Evolutionary conservation across 2,329 filamentous ascomycete species (phyloP), one percentile per base, ranked within the genome.

Genomic region (Sordariomycetes sp.): DNA sequence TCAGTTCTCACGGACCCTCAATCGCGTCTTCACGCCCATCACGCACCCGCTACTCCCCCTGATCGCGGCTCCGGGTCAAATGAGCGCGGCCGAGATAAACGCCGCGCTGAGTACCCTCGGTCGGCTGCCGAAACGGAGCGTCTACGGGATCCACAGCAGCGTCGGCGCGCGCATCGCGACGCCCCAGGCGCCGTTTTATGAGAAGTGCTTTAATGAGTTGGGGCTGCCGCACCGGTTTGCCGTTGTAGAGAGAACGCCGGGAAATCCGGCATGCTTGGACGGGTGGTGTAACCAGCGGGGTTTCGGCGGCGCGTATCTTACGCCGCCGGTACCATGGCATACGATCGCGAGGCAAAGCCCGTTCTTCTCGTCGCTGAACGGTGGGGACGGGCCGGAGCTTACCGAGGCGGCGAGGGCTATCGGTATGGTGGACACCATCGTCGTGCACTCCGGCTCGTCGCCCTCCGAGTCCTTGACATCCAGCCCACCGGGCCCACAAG

Each of bases 81-180:
- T 95, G 72, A 91, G 87, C 62, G 87, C 88, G 1, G 86, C 89
- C 17, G 87, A 94, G 70, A 94, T 94, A 69, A 94, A 95, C 65
- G 80, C 82, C 53, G 86, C 87, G 3, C 72, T 94, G 34, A 83
- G 89, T 57, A 83, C 87, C 59, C 84, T 95, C 68, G 89, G 89
- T 2, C 87, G 91, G 64, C 77, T 94, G 55, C 87, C 87, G 1
- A 89, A 86, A 69, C 87, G 85, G 64, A 85, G 84, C 63, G 84
- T 94, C 54, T 94, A 91, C 64, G 88, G 87, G 50, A 89, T 94
- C 62, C 55, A 56, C 34, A 88, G 84, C 60, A 87, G 82, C 58
- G 80, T 85, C 51, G 76, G 81, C 6, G 84, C 84, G n/a, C 73
- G 77, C 52, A 75, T 74, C 22, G 73, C 74, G 17, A 88, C 82